Evolutionary conservation across 2,329 filamentous ascomycete species (phyloP).

Genomic region (Paecilomyces dactylethromorphus): DNA sequence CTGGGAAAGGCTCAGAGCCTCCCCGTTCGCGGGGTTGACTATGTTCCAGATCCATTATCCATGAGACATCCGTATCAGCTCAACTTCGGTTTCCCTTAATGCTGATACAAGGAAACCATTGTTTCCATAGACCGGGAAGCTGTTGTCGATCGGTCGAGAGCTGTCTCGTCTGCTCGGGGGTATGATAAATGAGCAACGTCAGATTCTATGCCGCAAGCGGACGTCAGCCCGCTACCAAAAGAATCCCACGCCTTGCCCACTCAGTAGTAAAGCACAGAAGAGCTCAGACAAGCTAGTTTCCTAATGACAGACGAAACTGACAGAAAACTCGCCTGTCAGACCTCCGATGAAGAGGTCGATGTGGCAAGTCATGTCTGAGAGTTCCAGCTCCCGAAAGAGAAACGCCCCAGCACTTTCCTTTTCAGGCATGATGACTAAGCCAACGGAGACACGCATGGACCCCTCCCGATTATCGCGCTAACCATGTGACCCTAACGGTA

Average conservation of each 20-base stretch:
- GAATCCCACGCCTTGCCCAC: neutral
- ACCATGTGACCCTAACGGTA: neutral
- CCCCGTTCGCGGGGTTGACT: constrained; percentile 15
- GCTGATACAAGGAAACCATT: neutral
- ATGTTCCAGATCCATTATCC: constrained; percentile 21
- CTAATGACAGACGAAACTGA: neutral
- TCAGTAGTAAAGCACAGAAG: neutral
- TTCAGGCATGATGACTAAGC: neutral
- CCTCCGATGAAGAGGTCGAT: neutral
- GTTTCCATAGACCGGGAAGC: no score
- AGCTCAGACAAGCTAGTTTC: neutral
- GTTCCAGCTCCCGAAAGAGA: neutral
- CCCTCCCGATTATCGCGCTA: neutral
- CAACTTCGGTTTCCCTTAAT: neutral
- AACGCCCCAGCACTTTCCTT: neutral
- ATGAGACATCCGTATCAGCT: neutral
- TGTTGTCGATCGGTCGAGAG: no score
- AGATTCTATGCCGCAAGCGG: neutral
- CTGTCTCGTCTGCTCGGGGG: no score
- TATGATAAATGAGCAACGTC: neutral
- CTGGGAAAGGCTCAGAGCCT: constrained; percentile 27
- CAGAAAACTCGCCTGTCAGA: neutral
- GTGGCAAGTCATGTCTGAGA: neutral
- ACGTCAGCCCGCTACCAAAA: neutral
- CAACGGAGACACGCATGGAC: neutral